Evolutionary conservation across 345 rosid genomes (phyloP), one percentile per base, ranked within the genome.

Genomic region (Cardamine occulta): DNA sequence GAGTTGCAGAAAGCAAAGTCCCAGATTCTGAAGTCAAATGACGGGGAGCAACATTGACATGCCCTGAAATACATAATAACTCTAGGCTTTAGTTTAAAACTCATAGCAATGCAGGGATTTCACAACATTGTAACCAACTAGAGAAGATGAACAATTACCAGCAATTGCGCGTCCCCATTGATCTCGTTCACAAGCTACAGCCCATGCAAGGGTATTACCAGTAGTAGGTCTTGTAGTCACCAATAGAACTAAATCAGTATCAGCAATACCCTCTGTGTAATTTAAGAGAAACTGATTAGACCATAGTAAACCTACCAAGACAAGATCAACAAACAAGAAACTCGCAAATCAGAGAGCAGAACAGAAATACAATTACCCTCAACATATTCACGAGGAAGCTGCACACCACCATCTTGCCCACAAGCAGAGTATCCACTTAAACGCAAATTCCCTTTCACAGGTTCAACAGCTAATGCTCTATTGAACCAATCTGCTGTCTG

Each of bases 111-210:
- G 62, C 55, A 57, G 37, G 23, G 49, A n/a, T 28, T 72, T 32
- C 26, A 66, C 57, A 65, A 42, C 2, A 23, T 13, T 19, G 17
- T 48, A 72, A 72, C 5, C 21, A 60, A 51, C 39, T 5, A 0
- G 8, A 23, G 58, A n/a, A 32, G 32, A 49, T 52, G 6, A 53
- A 60, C 4, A 59, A 37, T 57, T 85, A 89, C 99, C 99, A 81
- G 99, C 99, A 74, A 95, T 86, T 51, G 99, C 99, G 68, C 99
- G 97, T 49, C 99, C 99, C 99, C 99, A 95, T 47, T 95, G 99
- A 81, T 95, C 98, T 39, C 99, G 94, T 69, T 95, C 99, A 67
- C 99, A 95, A 67, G 98, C 99, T 75, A 95, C 99, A 21, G 99
- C 99, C 99, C 99, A 95, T 39, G 99, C 99, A 75, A 95, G 88